A percentile compares a stretch with the other conserved stretches of the same genome.
Evolutionary conservation across 2,329 filamentous ascomycete genomes (phyloP).

Genomic region (Diaporthe sp.): DNA sequence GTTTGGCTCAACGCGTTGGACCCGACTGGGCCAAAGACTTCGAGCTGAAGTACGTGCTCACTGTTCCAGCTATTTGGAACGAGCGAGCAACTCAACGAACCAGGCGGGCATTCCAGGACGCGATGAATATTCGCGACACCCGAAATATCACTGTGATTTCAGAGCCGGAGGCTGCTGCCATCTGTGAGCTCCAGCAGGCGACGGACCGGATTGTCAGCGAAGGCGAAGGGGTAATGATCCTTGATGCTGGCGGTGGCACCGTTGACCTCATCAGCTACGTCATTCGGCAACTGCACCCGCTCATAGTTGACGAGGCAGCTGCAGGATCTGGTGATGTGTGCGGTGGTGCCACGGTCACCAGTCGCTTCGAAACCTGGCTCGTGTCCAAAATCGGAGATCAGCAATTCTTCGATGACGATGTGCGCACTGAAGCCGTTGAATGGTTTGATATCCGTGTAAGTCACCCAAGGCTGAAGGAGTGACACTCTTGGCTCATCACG

Average conservation of each 20-base stretch:
- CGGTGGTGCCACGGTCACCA: slow-evolving; percentile 61
- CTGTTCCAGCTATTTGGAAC: slow-evolving; percentile 69
- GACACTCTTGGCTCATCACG: not conserved
- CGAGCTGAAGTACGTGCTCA: slow-evolving; percentile 59
- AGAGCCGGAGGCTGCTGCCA: slow-evolving; percentile 64
- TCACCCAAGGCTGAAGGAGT: not conserved
- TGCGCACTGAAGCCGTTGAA: slow-evolving; percentile 52
- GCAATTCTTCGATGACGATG: slow-evolving; percentile 54
- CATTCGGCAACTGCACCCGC: slow-evolving; percentile 54
- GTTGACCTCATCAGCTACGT: slow-evolving; percentile 66
- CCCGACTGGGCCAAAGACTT: not conserved
- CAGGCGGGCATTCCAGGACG: slow-evolving; percentile 53
- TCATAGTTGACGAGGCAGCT: slow-evolving; percentile 60
- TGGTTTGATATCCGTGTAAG: slow-evolving; percentile 34
- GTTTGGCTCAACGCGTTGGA: not conserved
- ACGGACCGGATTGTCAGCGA: slow-evolving; percentile 53
- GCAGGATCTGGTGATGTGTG: slow-evolving; percentile 61
- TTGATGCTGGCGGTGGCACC: slow-evolving; percentile 65
- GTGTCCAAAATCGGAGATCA: slow-evolving; percentile 54
- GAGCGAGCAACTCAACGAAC: slow-evolving; percentile 64
- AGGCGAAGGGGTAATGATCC: slow-evolving; percentile 61
- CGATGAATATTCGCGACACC: slow-evolving; percentile 44
- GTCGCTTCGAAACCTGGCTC: slow-evolving; percentile 57
- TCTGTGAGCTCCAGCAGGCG: slow-evolving; percentile 58
- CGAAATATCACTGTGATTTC: slow-evolving; percentile 56